Evolutionary conservation across 2,329 filamentous ascomycete genomes (phyloP).

Genomic region (Penicillium sp.): DNA sequence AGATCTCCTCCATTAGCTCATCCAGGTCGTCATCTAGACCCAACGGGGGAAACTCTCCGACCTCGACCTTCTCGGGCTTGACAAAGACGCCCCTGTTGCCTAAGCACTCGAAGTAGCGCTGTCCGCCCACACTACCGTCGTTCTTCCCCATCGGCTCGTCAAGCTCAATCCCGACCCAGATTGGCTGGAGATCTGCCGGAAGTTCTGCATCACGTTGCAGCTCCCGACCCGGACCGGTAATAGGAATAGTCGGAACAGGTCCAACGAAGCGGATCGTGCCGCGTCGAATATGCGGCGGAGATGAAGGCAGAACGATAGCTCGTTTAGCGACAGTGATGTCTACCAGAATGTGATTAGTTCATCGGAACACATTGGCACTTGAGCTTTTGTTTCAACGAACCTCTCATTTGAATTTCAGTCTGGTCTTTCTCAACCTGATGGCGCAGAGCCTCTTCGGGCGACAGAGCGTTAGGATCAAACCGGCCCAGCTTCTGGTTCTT

Average conservation of each 20-base stretch:
- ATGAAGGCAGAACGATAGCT: constrained; percentile 39
- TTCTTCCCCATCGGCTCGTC: constrained; percentile 61
- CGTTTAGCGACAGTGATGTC: constrained; percentile 38
- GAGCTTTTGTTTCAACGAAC: constrained; percentile 37
- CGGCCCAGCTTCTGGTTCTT: constrained; percentile 88
- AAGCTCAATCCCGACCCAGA: constrained; percentile 53
- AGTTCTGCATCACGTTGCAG: constrained; percentile 15
- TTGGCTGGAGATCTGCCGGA: constrained; percentile 21
- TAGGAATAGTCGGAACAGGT: constrained; percentile 34
- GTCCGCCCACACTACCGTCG: constrained; percentile 46
- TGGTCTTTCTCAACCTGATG: constrained; percentile 52
- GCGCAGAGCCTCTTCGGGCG: constrained; percentile 62
- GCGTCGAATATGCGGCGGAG: constrained; percentile 36
- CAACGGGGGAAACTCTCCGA: constrained; percentile 50
- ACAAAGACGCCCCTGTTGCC: constrained; percentile 52
- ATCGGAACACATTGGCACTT: not conserved
- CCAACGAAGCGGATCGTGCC: constrained; percentile 39
- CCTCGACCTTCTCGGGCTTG: constrained; percentile 53
- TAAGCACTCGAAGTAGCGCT: constrained; percentile 49
- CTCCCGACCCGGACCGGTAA: constrained; percentile 24
- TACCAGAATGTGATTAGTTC: constrained; percentile 14
- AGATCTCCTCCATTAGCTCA: constrained; percentile 49
- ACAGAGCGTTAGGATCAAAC: constrained; percentile 77
- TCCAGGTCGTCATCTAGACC: constrained; percentile 47
- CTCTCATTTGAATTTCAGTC: constrained; percentile 58